phyloP scores from a whole-genome alignment of 129 eudicot genomes.

The Lactuca sativa region DNA sequence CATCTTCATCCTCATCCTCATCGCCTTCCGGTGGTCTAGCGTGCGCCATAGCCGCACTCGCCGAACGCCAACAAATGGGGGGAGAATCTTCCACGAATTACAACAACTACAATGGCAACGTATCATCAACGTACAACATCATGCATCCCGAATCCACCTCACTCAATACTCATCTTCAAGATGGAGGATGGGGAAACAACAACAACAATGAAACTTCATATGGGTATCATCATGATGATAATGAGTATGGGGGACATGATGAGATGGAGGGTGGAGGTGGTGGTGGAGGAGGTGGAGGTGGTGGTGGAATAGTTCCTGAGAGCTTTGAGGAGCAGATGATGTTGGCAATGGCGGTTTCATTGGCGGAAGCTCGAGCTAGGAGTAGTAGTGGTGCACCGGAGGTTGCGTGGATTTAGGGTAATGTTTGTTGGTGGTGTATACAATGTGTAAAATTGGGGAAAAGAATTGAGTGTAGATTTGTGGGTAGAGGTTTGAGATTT shows the following conservation, averaged over 20 bases:
- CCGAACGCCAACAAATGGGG: conserved; percentile 67
- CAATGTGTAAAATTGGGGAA: conserved; percentile 30
- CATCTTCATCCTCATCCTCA: conserved; percentile 36
- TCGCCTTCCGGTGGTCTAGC: conserved; percentile 95
- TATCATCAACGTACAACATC: conserved; percentile 35
- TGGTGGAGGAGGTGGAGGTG: conserved; percentile 20
- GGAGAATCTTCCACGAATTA: conserved; percentile 54
- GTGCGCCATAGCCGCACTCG: conserved; percentile 82
- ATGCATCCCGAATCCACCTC: conserved; percentile 39
- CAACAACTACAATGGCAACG: conserved; percentile 38
- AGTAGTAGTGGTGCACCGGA: conserved; percentile 46
- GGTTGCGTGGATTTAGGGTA: conserved; percentile 76
- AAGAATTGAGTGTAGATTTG: conserved; percentile 25
- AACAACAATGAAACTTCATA: conserved; percentile 18
- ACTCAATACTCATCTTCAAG: conserved; percentile 39
- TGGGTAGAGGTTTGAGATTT: conserved; percentile 26
- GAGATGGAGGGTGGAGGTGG: conserved; percentile 33
- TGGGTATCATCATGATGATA: conserved; percentile 41
- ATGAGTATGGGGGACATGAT: conserved; percentile 32
- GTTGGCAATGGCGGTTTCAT: conserved; percentile 95
- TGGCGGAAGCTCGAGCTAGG: conserved; percentile 84
- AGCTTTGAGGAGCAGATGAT: conserved; percentile 97
- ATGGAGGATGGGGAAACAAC: conserved; percentile 36
- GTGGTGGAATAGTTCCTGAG: conserved; percentile 61
- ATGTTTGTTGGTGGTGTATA: conserved; percentile 30